A percentile compares a stretch with the other conserved stretches of the same genome.
Conservation (phyloP, 2,329 filamentous ascomycete species). For the Ophiocordyceps camponoti-floridani region DNA sequence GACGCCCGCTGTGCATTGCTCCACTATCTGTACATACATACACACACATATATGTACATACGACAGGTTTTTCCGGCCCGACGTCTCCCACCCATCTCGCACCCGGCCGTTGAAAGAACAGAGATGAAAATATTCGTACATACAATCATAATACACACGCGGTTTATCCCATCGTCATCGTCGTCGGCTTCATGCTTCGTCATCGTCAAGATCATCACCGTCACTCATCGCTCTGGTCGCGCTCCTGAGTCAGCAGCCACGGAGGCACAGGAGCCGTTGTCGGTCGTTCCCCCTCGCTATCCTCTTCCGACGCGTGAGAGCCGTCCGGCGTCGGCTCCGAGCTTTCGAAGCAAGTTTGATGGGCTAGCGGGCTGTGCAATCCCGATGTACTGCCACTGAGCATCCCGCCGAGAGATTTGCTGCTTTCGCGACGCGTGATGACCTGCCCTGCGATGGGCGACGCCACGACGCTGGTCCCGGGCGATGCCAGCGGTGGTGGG, state of each 20-base stretch:
- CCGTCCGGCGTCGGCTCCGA: background rate
- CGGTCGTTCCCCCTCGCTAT: constrained; percentile 17
- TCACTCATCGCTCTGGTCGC: background rate
- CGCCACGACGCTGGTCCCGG: constrained; percentile 53
- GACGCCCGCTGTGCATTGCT: too few species aligned
- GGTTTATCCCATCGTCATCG: background rate
- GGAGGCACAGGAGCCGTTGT: constrained; percentile 44
- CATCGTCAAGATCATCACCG: background rate
- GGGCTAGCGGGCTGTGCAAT: constrained; percentile 27
- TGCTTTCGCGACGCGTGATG: constrained; percentile 34
- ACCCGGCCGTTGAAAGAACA: background rate
- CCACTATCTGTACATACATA: too few species aligned
- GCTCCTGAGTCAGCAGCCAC: constrained; percentile 31
- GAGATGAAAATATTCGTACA: background rate
- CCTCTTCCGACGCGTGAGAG: background rate
- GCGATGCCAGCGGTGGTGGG: constrained; percentile 46
- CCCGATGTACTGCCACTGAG: constrained; percentile 36
- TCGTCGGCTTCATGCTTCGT: background rate
- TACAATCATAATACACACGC: too few species aligned
- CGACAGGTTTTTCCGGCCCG: too few species aligned
- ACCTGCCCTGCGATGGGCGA: constrained; percentile 50
- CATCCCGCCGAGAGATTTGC: constrained; percentile 32
- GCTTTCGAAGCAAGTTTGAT: constrained; percentile 28
- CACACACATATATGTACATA: too few species aligned
- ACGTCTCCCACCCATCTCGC: too few species aligned